Evolutionary conservation across 2,329 filamentous ascomycete genomes (phyloP).

Genomic region (Colletotrichum melonis): DNA sequence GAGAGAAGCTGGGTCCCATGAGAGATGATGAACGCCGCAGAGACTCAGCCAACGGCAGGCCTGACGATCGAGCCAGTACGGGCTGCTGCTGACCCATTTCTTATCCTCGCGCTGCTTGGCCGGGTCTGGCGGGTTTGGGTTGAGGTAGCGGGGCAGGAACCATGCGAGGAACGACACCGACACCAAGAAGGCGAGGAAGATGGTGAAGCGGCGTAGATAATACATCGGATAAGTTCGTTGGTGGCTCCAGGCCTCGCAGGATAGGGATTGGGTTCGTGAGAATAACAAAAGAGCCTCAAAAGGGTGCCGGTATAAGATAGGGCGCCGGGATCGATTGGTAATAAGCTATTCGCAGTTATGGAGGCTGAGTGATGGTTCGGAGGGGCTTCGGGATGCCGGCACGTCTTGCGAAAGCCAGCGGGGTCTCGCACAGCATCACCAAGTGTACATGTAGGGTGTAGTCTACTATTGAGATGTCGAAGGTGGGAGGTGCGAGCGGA

Average conservation of each 20-base stretch:
- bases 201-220: constrained; percentile 57
- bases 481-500: constrained; percentile 25
- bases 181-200: constrained; percentile 52
- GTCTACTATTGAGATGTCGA: background rate
- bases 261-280: background rate
- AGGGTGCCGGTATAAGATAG: background rate
- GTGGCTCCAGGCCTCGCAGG: constrained; percentile 30
- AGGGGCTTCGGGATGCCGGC: constrained; percentile 32
- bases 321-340: constrained; percentile 6
- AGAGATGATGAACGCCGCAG: constrained; percentile 82
- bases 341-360: constrained; percentile 12
- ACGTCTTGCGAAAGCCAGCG: constrained; percentile 29
- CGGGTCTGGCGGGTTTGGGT: constrained; percentile 71
- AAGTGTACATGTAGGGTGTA: background rate
- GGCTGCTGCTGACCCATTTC: constrained; percentile 77
- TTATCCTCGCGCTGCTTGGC: constrained; percentile 72
- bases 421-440: constrained; percentile 32
- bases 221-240: constrained; percentile 49
- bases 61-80: constrained; percentile 80
- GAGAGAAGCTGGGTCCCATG: constrained; percentile 66
- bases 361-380: constrained; percentile 31
- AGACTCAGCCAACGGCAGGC: constrained; percentile 82
- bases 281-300: background rate
- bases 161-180: constrained; percentile 60
- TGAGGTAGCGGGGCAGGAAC: constrained; percentile 65